These are phyloP conservation scores for Moesziomyces sp. DNA, from an alignment of 1,284 basidiomycete species.

Conservation along the genomic window DNA sequence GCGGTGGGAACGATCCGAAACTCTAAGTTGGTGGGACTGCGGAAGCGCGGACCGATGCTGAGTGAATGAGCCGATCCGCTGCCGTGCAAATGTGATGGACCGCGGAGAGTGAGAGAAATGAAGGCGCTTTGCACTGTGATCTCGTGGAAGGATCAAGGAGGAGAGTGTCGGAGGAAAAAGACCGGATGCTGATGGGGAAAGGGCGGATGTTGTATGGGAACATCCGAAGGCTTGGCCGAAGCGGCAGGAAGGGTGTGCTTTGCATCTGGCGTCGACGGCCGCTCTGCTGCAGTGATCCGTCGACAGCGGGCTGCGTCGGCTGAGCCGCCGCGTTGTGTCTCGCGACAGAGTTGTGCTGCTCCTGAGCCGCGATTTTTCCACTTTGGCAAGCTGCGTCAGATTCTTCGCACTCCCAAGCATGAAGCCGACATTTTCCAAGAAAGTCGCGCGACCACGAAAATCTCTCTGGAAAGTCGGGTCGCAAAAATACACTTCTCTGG, in stretches of 20 bases:
- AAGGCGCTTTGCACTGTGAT: neutral
- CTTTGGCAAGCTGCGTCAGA: neutral
- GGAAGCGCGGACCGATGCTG: neutral
- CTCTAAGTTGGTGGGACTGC: conserved; percentile 3
- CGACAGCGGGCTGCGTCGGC: neutral
- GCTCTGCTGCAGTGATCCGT: neutral
- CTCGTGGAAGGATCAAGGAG: neutral
- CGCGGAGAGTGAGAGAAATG: neutral
- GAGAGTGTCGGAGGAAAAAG: neutral
- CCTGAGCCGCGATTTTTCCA: neutral
- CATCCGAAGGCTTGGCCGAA: no score
- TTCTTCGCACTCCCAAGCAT: no score
- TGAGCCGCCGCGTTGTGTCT: neutral
- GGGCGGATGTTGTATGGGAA: no score
- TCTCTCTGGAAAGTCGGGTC: neutral
- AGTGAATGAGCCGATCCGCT: no score
- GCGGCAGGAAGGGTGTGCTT: no score
- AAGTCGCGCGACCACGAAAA: neutral
- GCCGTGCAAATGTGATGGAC: no score
- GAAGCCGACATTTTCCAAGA: neutral
- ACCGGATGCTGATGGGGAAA: neutral
- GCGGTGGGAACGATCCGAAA: neutral
- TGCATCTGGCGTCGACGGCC: no score
- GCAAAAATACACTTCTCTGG: neutral
- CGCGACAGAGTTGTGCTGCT: neutral